Conservation (phyloP, 1,139 yeast species). For the Magnusiomyces fungicola region DNA sequence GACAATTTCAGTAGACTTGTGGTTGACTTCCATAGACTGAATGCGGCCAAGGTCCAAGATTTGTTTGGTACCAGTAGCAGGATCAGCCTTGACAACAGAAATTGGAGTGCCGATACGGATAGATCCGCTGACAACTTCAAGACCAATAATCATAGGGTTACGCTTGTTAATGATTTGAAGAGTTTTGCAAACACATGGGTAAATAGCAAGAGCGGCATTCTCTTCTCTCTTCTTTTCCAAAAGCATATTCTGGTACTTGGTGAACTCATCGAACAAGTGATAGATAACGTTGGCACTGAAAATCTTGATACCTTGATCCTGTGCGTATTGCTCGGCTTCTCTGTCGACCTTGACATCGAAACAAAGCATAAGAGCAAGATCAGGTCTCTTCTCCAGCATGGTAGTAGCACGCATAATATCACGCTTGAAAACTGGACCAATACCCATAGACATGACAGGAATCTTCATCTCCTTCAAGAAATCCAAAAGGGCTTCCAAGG, state of each 20-base stretch:
- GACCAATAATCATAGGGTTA: constrained; percentile 99
- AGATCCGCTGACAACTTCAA: constrained; percentile 88
- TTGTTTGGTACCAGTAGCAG: constrained; percentile 68
- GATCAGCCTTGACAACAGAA: constrained; percentile 86
- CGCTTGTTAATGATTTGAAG: constrained; percentile 96
- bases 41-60: constrained; percentile 78
- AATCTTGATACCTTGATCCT: constrained; percentile 82
- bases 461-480: constrained; percentile 97
- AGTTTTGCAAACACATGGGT: constrained; percentile 92
- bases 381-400: constrained; percentile 95
- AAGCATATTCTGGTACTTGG: constrained; percentile 82
- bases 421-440: constrained; percentile 96
- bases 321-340: constrained; percentile 97
- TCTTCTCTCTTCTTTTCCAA: constrained; percentile 88
- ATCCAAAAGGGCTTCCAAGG: constrained; percentile 91
- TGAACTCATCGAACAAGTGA: constrained; percentile 91
- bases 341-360: constrained; percentile 95
- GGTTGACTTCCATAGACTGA: constrained; percentile 87
- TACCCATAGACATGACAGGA: constrained; percentile 96
- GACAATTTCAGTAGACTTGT: constrained; percentile 68
- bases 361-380: constrained; percentile 93
- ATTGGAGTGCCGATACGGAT: constrained; percentile 91
- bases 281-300: constrained; percentile 95
- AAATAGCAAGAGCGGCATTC: constrained; percentile 79
- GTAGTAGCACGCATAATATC: constrained; percentile 97